Evolutionary conservation across 495 filamentous ascomycete species (phyloP).

Genomic region (Neurospora sp.): DNA sequence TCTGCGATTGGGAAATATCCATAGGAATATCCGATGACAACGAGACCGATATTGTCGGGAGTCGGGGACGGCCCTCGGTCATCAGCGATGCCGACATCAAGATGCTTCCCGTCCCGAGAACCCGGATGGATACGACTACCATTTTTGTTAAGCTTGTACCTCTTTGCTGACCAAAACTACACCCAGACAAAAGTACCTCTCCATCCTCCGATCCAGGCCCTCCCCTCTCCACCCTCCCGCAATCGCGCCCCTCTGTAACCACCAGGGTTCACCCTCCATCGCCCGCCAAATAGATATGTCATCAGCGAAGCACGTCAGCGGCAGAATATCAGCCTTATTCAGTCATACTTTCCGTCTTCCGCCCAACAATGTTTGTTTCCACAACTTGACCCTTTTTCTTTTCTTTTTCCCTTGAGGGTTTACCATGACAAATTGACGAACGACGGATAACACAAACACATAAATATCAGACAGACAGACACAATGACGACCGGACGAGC

Average conservation of each 20-base stretch:
- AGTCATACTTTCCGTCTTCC: background rate
- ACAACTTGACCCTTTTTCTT: background rate
- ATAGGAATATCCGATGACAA: too few species aligned
- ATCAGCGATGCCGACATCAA: background rate
- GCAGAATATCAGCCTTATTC: background rate
- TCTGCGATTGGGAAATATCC: too few species aligned
- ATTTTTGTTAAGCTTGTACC: too few species aligned
- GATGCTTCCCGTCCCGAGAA: background rate
- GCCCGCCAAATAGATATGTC: background rate
- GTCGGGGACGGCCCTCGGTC: background rate
- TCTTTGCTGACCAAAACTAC: too few species aligned
- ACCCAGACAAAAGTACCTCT: background rate
- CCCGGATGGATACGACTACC: background rate
- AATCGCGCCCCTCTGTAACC: background rate
- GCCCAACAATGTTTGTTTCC: background rate
- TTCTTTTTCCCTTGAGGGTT: background rate
- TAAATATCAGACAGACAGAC: background rate
- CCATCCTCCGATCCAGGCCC: background rate
- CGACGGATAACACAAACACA: background rate
- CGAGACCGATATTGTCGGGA: background rate
- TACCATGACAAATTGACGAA: background rate
- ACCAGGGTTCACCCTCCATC: background rate
- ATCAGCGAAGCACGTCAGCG: background rate
- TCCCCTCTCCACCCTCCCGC: background rate
- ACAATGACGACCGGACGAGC: background rate